These are phyloP conservation scores for Trichophyton schoenleinii DNA, from an alignment of 2,329 filamentous ascomycete species.

Conservation along the genomic window DNA sequence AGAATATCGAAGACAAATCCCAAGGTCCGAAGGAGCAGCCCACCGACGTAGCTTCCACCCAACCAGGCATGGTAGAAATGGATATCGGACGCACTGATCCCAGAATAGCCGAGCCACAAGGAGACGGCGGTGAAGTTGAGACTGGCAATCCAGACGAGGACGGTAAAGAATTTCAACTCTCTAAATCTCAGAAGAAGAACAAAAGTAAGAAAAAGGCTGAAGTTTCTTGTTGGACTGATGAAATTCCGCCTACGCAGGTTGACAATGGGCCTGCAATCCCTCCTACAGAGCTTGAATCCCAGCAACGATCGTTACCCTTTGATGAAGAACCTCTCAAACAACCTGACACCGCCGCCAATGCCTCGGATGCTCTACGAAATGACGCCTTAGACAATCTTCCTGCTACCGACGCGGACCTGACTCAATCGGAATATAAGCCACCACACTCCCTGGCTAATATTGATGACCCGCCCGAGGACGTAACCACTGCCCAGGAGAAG, in stretches of 20 bases:
- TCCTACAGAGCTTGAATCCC: not conserved
- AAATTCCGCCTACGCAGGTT: slow-evolving; percentile 34
- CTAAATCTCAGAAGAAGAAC: slow-evolving; percentile 26
- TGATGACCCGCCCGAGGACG: not conserved
- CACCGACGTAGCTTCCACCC: not conserved
- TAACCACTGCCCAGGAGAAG: not conserved
- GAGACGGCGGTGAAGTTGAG: not conserved
- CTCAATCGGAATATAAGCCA: not conserved
- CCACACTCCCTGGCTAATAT: not conserved
- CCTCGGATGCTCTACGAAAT: not conserved
- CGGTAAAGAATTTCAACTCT: slow-evolving; percentile 36
- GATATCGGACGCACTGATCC: not conserved
- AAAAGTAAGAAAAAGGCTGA: slow-evolving; percentile 26
- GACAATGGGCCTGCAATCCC: slow-evolving; percentile 20
- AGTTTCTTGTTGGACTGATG: slow-evolving; percentile 34
- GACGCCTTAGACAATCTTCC: not conserved
- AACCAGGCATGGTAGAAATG: not conserved
- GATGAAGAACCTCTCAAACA: not conserved
- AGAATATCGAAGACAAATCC: not conserved
- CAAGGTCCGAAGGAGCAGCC: not conserved
- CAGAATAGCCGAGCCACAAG: not conserved
- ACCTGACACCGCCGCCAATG: not conserved
- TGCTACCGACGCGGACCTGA: not conserved
- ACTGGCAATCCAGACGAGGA: slow-evolving; percentile 22
- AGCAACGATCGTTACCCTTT: not conserved